Evolutionary conservation across 2,329 filamentous ascomycete species (phyloP).

Genomic region (Aureobasidium musti): DNA sequence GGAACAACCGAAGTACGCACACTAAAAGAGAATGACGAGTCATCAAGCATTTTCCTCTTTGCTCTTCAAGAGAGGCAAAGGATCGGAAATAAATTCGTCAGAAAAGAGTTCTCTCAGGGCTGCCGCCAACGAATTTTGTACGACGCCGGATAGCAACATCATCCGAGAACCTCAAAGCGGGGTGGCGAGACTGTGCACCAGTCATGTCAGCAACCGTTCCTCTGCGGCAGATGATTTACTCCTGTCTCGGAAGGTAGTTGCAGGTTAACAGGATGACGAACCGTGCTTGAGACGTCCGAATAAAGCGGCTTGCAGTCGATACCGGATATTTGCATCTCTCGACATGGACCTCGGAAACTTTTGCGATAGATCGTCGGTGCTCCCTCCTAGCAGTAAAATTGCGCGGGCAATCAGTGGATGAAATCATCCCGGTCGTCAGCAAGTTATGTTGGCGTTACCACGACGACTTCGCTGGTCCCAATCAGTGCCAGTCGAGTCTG

Average conservation of each 20-base stretch:
- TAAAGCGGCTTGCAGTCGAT: slow-evolving; percentile 21
- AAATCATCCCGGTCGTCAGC: slow-evolving; percentile 18
- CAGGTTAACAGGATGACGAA: slow-evolving; percentile 14
- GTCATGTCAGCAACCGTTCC: slow-evolving; percentile 24
- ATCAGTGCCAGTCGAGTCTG: slow-evolving; percentile 5
- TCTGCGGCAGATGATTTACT: slow-evolving; percentile 8
- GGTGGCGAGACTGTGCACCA: slow-evolving; percentile 21
- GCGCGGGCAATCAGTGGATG: not conserved
- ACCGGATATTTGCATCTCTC: slow-evolving; percentile 13
- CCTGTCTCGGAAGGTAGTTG: slow-evolving; percentile 6
- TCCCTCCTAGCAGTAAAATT: not conserved
- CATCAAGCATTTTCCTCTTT: not conserved
- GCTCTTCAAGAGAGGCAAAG: not conserved
- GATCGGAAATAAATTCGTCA: not conserved
- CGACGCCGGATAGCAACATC: slow-evolving; percentile 22
- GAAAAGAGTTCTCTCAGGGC: not conserved
- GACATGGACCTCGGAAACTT: slow-evolving; percentile 2
- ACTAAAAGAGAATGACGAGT: not conserved
- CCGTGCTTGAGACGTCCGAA: slow-evolving; percentile 14
- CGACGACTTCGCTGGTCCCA: slow-evolving; percentile 23
- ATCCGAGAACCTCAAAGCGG: slow-evolving; percentile 7
- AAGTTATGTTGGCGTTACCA: slow-evolving; percentile 20
- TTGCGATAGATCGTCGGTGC: slow-evolving; percentile 22
- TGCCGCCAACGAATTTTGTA: not conserved
- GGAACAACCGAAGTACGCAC: not conserved